phyloP scores from a whole-genome alignment of 192 early-diverging fungal species.

The Funneliformis geosporum region DNA sequence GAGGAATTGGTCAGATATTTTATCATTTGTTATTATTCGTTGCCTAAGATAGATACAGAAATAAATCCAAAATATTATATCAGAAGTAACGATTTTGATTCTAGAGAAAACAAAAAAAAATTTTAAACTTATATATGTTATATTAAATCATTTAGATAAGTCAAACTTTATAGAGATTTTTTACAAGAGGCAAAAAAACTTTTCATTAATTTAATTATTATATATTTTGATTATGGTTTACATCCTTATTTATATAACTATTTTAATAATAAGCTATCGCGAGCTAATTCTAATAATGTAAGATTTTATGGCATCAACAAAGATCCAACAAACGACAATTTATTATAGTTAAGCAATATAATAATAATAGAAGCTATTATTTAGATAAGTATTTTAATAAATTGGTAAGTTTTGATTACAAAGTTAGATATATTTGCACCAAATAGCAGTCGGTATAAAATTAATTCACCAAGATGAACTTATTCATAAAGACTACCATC shows the following conservation, averaged over 20 bases:
- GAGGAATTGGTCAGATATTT: background rate
- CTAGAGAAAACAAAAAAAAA: too few relatives aligned
- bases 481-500: conserved; percentile 40
- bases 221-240: too few relatives aligned
- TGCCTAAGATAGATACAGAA: too few relatives aligned
- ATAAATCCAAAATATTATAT: too few relatives aligned
- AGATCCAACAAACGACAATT: background rate
- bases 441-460: conserved; percentile 40
- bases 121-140: too few relatives aligned
- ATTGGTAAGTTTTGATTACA: conserved; percentile 30
- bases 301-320: too few relatives aligned
- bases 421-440: conserved; percentile 35
- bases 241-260: background rate
- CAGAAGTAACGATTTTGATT: too few relatives aligned
- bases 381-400: conserved; percentile 34
- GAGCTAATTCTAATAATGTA: too few relatives aligned
- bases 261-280: too few relatives aligned
- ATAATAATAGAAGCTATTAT: conserved; percentile 38
- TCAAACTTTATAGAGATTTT: background rate
- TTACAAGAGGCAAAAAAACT: background rate
- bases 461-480: conserved; percentile 42
- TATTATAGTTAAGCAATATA: conserved; percentile 41
- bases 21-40: background rate
- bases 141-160: too few relatives aligned
- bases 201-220: background rate